These are phyloP conservation scores for Gracilariopsis chorda DNA, from an alignment of 23 red algal genomes.

Conservation along the genomic window DNA sequence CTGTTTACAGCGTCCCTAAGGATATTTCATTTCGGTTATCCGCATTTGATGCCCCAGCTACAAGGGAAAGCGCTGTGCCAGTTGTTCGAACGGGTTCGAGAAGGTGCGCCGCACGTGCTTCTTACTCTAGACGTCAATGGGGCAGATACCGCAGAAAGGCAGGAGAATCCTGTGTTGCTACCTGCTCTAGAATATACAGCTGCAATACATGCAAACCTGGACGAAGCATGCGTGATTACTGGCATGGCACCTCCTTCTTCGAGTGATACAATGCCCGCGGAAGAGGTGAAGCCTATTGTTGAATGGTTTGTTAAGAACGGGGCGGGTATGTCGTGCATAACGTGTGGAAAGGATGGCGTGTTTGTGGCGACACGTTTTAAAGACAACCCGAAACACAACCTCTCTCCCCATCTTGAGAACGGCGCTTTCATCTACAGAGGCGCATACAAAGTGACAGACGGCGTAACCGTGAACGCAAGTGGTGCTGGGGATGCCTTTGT, in stretches of 20 bases:
- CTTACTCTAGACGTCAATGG: conserved; percentile 89
- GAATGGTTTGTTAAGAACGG: conserved; percentile 67
- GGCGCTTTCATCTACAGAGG: conserved; percentile 12
- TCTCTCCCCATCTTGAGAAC: conserved; percentile 39
- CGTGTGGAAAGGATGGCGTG: conserved; percentile 74
- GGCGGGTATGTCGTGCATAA: conserved; percentile 70
- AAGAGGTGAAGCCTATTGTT: conserved; percentile 42
- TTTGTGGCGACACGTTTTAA: conserved; percentile 56
- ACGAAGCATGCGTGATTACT: conserved; percentile 74
- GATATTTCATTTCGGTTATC: conserved; percentile 91
- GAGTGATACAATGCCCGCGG: conserved; percentile 26
- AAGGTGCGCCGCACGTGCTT: conserved; percentile 31
- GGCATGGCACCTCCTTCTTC: conserved; percentile 17
- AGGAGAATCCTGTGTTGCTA: conserved; percentile 20
- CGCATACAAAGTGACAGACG: conserved; percentile 9
- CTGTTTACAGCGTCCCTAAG: conserved; percentile 15
- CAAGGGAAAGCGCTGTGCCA: conserved; percentile 52
- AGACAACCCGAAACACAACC: neutral
- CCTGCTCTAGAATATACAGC: conserved; percentile 42
- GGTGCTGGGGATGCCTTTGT: conserved; percentile 95
- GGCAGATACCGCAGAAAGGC: conserved; percentile 51
- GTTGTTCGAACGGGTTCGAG: conserved; percentile 63
- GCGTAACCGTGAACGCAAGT: conserved; percentile 49
- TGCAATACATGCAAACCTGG: conserved; percentile 85
- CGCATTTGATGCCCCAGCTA: conserved; percentile 81